Percentiles rank a stretch among this genome's conserved stretches.
These are phyloP conservation scores for Backusella australiensis DNA, from an alignment of 192 early-diverging fungal species.

Conservation along the genomic window DNA sequence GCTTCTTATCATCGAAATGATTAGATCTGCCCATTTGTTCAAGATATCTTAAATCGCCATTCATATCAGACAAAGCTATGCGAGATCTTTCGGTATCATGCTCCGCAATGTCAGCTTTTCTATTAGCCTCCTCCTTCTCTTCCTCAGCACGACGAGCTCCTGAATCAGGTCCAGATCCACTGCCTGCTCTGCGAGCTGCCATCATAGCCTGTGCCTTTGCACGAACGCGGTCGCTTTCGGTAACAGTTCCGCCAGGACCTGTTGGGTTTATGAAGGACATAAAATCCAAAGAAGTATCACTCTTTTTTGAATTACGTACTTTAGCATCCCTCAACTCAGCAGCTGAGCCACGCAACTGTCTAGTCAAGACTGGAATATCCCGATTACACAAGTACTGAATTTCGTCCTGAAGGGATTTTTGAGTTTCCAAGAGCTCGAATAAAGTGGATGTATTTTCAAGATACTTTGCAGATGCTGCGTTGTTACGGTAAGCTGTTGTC, in stretches of 20 bases:
- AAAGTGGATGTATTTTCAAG: slow-evolving; percentile 19
- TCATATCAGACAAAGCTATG: slow-evolving; percentile 36
- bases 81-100: slow-evolving; percentile 39
- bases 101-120: slow-evolving; percentile 42
- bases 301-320: slow-evolving; percentile 39
- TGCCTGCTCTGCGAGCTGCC: slow-evolving; percentile 47
- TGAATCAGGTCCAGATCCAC: slow-evolving; percentile 21
- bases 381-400: slow-evolving; percentile 39
- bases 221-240: slow-evolving; percentile 50
- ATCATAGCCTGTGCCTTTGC: slow-evolving; percentile 56
- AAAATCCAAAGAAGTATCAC: slow-evolving; percentile 27
- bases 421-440: slow-evolving; percentile 23
- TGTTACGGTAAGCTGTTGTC: not conserved
- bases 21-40: slow-evolving; percentile 12
- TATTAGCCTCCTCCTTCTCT: slow-evolving; percentile 44
- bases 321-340: slow-evolving; percentile 38
- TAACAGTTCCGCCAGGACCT: slow-evolving; percentile 49
- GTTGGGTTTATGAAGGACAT: slow-evolving; percentile 41
- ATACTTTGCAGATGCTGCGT: slow-evolving; percentile 1
- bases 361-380: slow-evolving; percentile 41
- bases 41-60: slow-evolving; percentile 33
- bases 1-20: slow-evolving; percentile 22
- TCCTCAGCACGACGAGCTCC: slow-evolving; percentile 38
- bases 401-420: slow-evolving; percentile 36
- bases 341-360: slow-evolving; percentile 42